phyloP scores from a whole-genome alignment of 192 early-diverging fungal genomes.

The Helicostylum pulchrum region DNA sequence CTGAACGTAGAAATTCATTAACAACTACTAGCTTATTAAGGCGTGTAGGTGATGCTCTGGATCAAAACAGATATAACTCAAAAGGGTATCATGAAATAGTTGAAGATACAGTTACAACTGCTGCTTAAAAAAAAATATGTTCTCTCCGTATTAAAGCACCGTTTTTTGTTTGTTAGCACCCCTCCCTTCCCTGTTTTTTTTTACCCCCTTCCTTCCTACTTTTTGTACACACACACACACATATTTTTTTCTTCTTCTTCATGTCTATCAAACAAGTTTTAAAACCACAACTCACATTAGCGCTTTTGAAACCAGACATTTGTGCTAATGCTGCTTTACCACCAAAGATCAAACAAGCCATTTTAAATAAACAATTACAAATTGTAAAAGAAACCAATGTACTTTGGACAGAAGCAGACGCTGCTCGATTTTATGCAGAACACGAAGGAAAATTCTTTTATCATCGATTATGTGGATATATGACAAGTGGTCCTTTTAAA shows the following conservation, averaged over 20 bases:
- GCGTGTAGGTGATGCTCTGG: background rate
- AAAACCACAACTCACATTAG: conserved; percentile 53
- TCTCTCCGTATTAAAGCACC: too few species aligned
- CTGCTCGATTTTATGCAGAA: conserved; percentile 63
- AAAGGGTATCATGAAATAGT: conserved; percentile 8
- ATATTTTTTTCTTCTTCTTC: conserved; percentile 47
- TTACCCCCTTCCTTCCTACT: background rate
- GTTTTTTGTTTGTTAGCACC: too few species aligned
- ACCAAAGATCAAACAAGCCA: conserved; percentile 41
- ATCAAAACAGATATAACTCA: conserved; percentile 8
- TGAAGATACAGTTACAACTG: too few species aligned
- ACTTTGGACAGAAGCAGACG: conserved; percentile 54
- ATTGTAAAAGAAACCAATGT: conserved; percentile 43
- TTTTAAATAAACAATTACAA: conserved; percentile 37
- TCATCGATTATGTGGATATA: conserved; percentile 66
- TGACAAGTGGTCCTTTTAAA: conserved; percentile 66
- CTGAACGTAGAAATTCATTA: background rate
- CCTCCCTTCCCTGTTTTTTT: too few species aligned
- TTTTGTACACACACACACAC: background rate
- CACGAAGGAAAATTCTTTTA: conserved; percentile 68
- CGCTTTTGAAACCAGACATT: conserved; percentile 71
- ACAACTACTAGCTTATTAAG: background rate
- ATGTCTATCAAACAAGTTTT: background rate
- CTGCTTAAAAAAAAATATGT: too few species aligned
- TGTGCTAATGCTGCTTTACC: conserved; percentile 52